These are phyloP conservation scores for Perilla frutescens DNA, from an alignment of 257 asterid species.

Conservation along the genomic window DNA sequence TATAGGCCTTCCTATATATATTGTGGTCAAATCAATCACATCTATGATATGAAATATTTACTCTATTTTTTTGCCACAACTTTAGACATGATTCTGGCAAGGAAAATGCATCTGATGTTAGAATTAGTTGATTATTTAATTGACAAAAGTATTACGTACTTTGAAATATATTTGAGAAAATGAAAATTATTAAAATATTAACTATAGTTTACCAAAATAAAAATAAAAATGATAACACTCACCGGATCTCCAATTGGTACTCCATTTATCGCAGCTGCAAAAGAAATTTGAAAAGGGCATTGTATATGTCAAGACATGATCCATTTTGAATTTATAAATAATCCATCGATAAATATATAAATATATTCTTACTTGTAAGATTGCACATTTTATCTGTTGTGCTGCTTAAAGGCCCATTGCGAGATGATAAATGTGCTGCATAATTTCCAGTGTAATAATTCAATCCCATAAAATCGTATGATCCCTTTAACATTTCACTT, in stretches of 20 bases:
- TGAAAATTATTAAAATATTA: too few relatives aligned
- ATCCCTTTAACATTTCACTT: constrained; percentile 46
- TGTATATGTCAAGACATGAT: constrained; percentile 14
- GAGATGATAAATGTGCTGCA: constrained; percentile 35
- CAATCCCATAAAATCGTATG: constrained; percentile 58
- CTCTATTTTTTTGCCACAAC: too few relatives aligned
- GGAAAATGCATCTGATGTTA: too few relatives aligned
- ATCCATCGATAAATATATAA: too few relatives aligned
- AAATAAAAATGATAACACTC: background rate
- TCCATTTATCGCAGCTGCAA: constrained; percentile 26
- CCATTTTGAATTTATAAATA: background rate
- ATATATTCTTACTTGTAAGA: constrained; percentile 31
- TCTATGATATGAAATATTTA: too few relatives aligned
- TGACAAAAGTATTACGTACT: too few relatives aligned
- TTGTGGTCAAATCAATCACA: too few relatives aligned
- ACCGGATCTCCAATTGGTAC: constrained; percentile 25
- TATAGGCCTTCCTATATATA: too few relatives aligned
- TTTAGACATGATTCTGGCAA: too few relatives aligned
- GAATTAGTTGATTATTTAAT: too few relatives aligned
- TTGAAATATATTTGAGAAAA: too few relatives aligned
- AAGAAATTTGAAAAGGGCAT: background rate
- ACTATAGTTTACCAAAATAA: too few relatives aligned
- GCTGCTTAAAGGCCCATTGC: constrained; percentile 29
- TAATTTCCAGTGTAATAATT: constrained; percentile 61
- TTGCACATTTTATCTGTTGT: constrained; percentile 32